A percentile compares a stretch with the other conserved stretches of the same genome.
Evolutionary conservation across 345 rosid genomes (phyloP).

Genomic region (Chamaenerion angustifolium): DNA sequence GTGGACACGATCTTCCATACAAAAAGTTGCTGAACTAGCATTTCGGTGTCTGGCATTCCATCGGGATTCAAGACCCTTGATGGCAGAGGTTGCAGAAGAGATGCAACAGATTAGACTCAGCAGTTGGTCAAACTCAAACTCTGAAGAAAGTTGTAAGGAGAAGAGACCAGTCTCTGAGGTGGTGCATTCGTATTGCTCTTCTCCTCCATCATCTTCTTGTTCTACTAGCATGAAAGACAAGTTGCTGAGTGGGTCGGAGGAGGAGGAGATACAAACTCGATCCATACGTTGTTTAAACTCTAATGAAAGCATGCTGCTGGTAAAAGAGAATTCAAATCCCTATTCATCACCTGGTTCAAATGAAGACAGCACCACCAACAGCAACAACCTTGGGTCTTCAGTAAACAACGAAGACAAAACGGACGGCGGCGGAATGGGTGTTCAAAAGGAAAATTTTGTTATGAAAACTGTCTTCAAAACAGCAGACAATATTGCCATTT

Average conservation of each 20-base stretch:
- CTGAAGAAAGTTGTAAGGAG: conserved; percentile 13
- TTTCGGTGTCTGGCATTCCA: conserved; percentile 79
- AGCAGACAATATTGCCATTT: no score
- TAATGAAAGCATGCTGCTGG: no score
- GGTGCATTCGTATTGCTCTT: conserved; percentile 29
- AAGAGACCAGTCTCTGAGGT: conserved; percentile 27
- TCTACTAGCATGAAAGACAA: conserved; percentile 35
- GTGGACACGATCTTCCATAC: conserved; percentile 69
- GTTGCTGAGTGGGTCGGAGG: conserved; percentile 3
- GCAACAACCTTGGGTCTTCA: no score
- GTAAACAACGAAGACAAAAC: no score
- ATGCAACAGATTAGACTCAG: conserved; percentile 53
- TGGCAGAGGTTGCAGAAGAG: conserved; percentile 85
- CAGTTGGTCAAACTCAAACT: conserved; percentile 39
- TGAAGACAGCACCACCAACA: no score
- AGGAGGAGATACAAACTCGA: no score
- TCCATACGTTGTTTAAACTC: no score
- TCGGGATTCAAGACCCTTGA: conserved; percentile 75
- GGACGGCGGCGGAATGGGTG: no score
- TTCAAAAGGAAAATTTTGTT: no score
- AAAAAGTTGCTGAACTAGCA: conserved; percentile 65
- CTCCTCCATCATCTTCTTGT: conserved; percentile 40
- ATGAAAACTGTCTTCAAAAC: no score
- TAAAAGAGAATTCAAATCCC: no score
- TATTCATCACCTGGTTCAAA: no score